Conservation (phyloP, 352 stramenopile genomes). For the Plasmopara halstedii region DNA sequence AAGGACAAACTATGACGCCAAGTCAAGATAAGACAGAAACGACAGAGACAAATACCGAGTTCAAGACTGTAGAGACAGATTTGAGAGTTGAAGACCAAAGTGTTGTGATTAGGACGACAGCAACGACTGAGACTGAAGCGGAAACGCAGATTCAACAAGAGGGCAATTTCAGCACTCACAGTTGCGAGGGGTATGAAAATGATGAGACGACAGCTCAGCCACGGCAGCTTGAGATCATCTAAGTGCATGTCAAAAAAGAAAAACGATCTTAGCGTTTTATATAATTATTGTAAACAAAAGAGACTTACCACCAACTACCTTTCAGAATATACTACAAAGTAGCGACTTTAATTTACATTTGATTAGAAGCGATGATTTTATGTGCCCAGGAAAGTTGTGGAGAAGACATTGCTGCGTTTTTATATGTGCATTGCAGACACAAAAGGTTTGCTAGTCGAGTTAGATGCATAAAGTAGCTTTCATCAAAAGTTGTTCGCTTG, state of each 20-base stretch:
- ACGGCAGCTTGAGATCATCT: conserved; percentile 9
- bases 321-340: neutral
- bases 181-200: neutral
- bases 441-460: too few species aligned
- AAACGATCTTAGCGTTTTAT: conserved; percentile 1
- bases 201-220: conserved; percentile 17
- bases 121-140: neutral
- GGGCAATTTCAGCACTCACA: neutral
- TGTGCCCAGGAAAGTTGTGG: too few species aligned
- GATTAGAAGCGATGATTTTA: too few species aligned
- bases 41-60: neutral
- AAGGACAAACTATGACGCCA: conserved; percentile 4
- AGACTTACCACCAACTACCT: conserved; percentile 2
- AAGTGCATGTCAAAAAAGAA: conserved; percentile 1
- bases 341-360: neutral
- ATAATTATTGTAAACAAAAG: conserved; percentile 31
- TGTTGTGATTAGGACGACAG: neutral
- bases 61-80: neutral
- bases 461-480: neutral
- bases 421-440: too few species aligned
- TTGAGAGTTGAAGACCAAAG: too few species aligned
- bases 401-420: too few species aligned
- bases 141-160: neutral
- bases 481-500: neutral
- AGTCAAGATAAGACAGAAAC: neutral